Percentiles rank a stretch among this genome's conserved stretches.
These are phyloP conservation scores for Scedosporium dehoogii DNA, from an alignment of 2,329 filamentous ascomycete genomes.

Conservation along the genomic window DNA sequence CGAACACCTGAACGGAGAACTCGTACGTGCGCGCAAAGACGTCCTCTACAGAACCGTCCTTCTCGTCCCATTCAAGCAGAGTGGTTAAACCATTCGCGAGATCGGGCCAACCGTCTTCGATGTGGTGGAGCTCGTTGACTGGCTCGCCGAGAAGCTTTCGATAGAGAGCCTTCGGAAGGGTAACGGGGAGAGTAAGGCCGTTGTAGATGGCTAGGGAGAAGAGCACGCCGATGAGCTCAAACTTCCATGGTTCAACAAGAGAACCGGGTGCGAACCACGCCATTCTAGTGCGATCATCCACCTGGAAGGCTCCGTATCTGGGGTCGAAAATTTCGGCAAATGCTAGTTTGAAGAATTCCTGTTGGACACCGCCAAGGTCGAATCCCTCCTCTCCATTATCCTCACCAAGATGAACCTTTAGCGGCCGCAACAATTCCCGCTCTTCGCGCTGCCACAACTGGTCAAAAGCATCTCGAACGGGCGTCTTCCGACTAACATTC, in stretches of 20 bases:
- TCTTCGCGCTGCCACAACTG: slow-evolving; percentile 83
- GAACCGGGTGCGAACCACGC: slow-evolving; percentile 83
- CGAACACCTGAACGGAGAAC: slow-evolving; percentile 59
- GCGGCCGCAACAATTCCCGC: slow-evolving; percentile 69
- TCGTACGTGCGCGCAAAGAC: slow-evolving; percentile 78
- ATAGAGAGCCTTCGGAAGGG: slow-evolving; percentile 79
- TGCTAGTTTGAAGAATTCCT: slow-evolving; percentile 86
- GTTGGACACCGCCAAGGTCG: slow-evolving; percentile 90
- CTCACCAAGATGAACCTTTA: slow-evolving; percentile 82
- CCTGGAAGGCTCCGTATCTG: slow-evolving; percentile 68
- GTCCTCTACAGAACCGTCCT: slow-evolving; percentile 67
- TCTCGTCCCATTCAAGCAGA: slow-evolving; percentile 67
- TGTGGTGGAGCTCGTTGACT: slow-evolving; percentile 62
- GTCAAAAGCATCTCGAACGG: slow-evolving; percentile 68
- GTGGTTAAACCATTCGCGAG: slow-evolving; percentile 64
- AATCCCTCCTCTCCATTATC: slow-evolving; percentile 78
- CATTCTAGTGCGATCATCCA: slow-evolving; percentile 66
- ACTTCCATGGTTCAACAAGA: slow-evolving; percentile 78
- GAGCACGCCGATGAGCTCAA: slow-evolving; percentile 79
- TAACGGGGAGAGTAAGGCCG: slow-evolving; percentile 80
- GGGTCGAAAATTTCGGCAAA: slow-evolving; percentile 72
- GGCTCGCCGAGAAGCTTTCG: slow-evolving; percentile 63
- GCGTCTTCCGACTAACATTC: slow-evolving; percentile 54
- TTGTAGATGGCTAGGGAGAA: slow-evolving; percentile 89
- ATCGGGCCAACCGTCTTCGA: slow-evolving; percentile 80